A percentile compares a stretch with the other conserved stretches of the same genome.
phyloP scores from a whole-genome alignment of 495 filamentous ascomycete genomes.

The Collariella sp. region DNA sequence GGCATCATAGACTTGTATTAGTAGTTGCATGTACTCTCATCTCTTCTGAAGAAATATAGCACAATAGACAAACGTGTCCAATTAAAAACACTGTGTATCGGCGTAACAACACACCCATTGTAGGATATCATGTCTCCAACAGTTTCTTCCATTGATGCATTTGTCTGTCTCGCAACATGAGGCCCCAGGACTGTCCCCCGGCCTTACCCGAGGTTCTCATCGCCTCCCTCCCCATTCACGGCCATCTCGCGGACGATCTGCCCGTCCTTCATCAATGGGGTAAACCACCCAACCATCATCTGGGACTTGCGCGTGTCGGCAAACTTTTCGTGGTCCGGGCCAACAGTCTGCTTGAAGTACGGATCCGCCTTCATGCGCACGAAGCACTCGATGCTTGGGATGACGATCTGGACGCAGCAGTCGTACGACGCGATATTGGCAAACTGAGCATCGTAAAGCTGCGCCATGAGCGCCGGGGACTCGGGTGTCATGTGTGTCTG shows the following conservation, averaged over 20 bases:
- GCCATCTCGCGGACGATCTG: conserved; percentile 1
- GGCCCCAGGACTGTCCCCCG: too few relatives aligned
- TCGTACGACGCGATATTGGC: conserved; percentile 35
- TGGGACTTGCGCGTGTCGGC: conserved; percentile 28
- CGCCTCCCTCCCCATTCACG: too few relatives aligned
- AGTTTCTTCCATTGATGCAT: too few relatives aligned
- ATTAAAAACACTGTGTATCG: too few relatives aligned
- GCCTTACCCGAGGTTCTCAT: too few relatives aligned
- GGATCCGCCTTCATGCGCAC: conserved; percentile 32
- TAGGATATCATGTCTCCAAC: too few relatives aligned
- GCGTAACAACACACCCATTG: too few relatives aligned
- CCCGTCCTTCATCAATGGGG: conserved; percentile 14
- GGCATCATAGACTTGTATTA: too few relatives aligned
- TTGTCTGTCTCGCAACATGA: too few relatives aligned
- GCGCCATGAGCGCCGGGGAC: conserved; percentile 32
- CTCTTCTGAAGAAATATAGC: too few relatives aligned
- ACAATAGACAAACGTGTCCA: too few relatives aligned
- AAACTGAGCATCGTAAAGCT: conserved; percentile 33
- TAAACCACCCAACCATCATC: conserved; percentile 20
- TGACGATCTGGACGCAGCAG: conserved; percentile 37
- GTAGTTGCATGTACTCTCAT: too few relatives aligned
- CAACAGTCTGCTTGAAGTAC: conserved; percentile 32
- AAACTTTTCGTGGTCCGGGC: conserved; percentile 40
- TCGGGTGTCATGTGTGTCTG: conserved; percentile 34
- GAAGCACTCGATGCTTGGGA: conserved; percentile 33